Conservation (phyloP, 1,284 basidiomycete species). For the Veloboletus limbatus region DNA sequence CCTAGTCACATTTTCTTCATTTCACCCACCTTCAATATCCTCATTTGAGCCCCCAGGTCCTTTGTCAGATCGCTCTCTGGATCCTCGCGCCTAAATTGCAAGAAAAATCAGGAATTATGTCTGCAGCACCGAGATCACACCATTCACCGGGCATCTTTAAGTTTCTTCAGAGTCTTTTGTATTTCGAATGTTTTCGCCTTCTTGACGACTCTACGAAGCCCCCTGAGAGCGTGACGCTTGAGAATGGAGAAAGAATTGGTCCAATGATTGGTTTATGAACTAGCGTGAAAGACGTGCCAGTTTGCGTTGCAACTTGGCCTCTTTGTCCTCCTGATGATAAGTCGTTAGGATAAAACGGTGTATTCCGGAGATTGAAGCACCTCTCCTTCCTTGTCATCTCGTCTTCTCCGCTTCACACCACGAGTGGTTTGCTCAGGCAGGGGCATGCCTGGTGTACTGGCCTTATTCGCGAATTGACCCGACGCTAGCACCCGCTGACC, state of each 20-base stretch:
- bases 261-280: conserved; percentile 4
- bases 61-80: conserved; percentile 39
- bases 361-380: conserved; percentile 1
- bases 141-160: conserved; percentile 69
- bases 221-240: conserved; percentile 68
- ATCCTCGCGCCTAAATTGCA: conserved; percentile 41
- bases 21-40: conserved; percentile 58
- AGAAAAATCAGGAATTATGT: conserved; percentile 1
- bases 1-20: neutral
- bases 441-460: too few species aligned
- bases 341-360: conserved; percentile 7
- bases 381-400: conserved; percentile 14
- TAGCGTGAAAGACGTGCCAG: conserved; percentile 40
- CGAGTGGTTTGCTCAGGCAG: neutral
- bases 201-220: conserved; percentile 71
- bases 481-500: conserved; percentile 24
- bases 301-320: conserved; percentile 30
- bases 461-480: too few species aligned
- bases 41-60: conserved; percentile 65
- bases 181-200: conserved; percentile 82
- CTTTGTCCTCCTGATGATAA: conserved; percentile 16
- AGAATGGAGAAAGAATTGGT: conserved; percentile 16
- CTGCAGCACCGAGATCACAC: neutral
- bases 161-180: conserved; percentile 79
- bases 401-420: conserved; percentile 25